A percentile compares a stretch with the other conserved stretches of the same genome.
These are phyloP conservation scores for Cenchrus purpureus DNA, from an alignment of 176 grass and related monocot genomes.

Conservation along the genomic window DNA sequence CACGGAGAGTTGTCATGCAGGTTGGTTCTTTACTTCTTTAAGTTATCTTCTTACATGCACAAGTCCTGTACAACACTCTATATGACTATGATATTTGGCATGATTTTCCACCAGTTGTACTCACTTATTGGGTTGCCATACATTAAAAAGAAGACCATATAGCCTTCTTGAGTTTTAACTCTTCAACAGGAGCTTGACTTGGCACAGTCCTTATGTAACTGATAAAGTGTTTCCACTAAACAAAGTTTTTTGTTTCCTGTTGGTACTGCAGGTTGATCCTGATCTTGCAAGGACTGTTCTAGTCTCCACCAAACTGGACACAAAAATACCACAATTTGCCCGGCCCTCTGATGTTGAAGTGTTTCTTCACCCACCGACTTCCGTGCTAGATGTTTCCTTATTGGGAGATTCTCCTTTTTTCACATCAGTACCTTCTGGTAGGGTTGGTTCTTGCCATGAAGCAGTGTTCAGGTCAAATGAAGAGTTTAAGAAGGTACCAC, in stretches of 20 bases:
- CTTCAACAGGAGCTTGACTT: background rate
- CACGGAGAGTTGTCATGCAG: constrained; percentile 93
- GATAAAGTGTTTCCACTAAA: constrained; percentile 5
- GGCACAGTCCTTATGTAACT: constrained; percentile 5
- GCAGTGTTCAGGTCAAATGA: constrained; percentile 87
- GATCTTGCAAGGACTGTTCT: constrained; percentile 94
- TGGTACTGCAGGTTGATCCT: constrained; percentile 72
- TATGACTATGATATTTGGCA: background rate
- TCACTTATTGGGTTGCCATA: constrained; percentile 13
- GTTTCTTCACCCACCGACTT: constrained; percentile 82
- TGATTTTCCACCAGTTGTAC: constrained; percentile 2
- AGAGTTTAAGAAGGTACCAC: constrained; percentile 85
- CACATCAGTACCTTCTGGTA: constrained; percentile 93
- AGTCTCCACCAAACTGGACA: constrained; percentile 94
- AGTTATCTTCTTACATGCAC: constrained; percentile 1
- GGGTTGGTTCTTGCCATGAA: constrained; percentile 86
- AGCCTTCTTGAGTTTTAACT: background rate
- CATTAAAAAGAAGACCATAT: constrained; percentile 6
- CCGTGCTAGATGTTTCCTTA: constrained; percentile 78
- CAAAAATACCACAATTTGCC: constrained; percentile 93
- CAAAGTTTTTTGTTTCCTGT: constrained; percentile 24
- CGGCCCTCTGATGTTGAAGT: constrained; percentile 93
- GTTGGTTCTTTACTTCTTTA: constrained; percentile 55
- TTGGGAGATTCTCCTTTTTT: constrained; percentile 90
- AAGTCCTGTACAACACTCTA: background rate